Evolutionary conservation across 768 basidiomycete genomes (phyloP), one percentile per base, ranked within the genome.

Genomic region (Mycena amicta): DNA sequence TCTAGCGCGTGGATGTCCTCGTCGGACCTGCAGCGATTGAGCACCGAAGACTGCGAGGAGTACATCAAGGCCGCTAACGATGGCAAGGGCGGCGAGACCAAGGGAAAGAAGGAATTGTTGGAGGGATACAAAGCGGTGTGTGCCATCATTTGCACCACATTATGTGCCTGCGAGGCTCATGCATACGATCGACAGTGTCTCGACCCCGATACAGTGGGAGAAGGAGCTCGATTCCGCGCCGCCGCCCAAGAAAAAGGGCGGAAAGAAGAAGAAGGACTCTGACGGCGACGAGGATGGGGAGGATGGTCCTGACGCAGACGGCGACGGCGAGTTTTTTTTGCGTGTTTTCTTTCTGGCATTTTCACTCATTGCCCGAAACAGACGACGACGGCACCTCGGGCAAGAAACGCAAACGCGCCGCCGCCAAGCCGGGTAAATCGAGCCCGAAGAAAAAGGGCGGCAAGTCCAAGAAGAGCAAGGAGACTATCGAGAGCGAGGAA

Each of bases 31-130:
- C 6, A 25, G 27, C 23, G 47, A 13, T 28, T 49, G 47, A 49
- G 15, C 6, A 29, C n/a, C 25, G 47, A 49, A 12, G 47, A 49
- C 4, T 49, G 47, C 47, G 26, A 49, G 26, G 27, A 49, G 47
- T 49, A 49, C 47, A 49, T 49, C 23, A n/a, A n/a, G n/a, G 57
- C 51, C 5, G 57, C 52, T n/a, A 51, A 43, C 26, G 57, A 58
- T 11, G 43, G 27, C 26, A 27, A 27, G 31, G 52, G 20, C 4
- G 57, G 31, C 4, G 50, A 26, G 23, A 29, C 52, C 39, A 52
- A 52, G 50, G 33, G 47, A 18, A 58, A 53, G 40, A 52, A 49
- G 47, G 47, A 49, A 8, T 8, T 49, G 47, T n/a, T 49, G 25
- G 47, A 49, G 25, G 47, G 47, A 28, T 49, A 49, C 26, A 25